Evolutionary conservation across 345 rosid species (phyloP).

Genomic region (Durio zibethinus): DNA sequence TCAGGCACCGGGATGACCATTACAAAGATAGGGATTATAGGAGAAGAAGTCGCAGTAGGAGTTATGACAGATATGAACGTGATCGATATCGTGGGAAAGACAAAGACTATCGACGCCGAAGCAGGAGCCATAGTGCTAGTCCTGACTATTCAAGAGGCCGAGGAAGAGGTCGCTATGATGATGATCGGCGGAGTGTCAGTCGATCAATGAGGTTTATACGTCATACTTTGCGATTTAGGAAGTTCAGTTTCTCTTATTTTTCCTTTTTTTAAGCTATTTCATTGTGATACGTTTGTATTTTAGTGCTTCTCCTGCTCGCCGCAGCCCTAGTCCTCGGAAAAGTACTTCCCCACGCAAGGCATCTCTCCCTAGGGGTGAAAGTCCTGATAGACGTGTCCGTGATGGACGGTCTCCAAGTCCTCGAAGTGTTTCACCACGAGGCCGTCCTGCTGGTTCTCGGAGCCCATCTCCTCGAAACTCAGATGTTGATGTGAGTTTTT

Average conservation of each 20-base stretch:
- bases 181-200: slow-evolving; percentile 43
- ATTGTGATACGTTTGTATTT: slow-evolving; percentile 10
- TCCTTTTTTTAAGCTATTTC: not conserved
- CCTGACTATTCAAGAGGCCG: slow-evolving; percentile 43
- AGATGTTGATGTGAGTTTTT: slow-evolving; percentile 39
- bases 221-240: not conserved
- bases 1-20: slow-evolving; percentile 35
- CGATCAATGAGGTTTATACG: slow-evolving; percentile 53
- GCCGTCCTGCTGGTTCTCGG: slow-evolving; percentile 33
- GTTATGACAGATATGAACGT: slow-evolving; percentile 46
- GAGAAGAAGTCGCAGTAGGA: slow-evolving; percentile 56
- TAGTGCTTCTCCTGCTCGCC: slow-evolving; percentile 51
- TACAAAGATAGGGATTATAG: slow-evolving; percentile 42
- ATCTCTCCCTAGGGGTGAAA: slow-evolving; percentile 32
- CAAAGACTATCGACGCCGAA: slow-evolving; percentile 44
- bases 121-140: slow-evolving; percentile 60
- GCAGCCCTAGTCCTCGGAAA: slow-evolving; percentile 37
- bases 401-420: slow-evolving; percentile 43
- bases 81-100: slow-evolving; percentile 51
- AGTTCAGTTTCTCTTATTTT: not conserved
- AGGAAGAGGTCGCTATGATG: slow-evolving; percentile 52
- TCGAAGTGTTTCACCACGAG: slow-evolving; percentile 39
- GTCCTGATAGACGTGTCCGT: slow-evolving; percentile 41
- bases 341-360: slow-evolving; percentile 34
- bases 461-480: slow-evolving; percentile 42